These are phyloP conservation scores for Saccharomyces pastorianus DNA, from an alignment of 1,139 yeast species.

Conservation along the genomic window DNA sequence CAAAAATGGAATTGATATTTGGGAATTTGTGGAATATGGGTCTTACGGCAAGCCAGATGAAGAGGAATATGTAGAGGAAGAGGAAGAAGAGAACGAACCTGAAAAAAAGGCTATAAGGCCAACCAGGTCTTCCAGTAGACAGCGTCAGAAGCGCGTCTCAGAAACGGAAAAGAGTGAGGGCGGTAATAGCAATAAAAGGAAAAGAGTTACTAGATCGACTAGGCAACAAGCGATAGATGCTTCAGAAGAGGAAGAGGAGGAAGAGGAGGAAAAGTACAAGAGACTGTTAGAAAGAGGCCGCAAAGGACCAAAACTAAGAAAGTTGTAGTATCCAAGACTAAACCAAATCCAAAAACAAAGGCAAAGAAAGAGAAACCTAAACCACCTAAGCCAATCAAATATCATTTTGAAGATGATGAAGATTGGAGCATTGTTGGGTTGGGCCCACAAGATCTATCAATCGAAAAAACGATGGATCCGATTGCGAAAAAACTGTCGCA, in stretches of 20 bases:
- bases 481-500: constrained; percentile 24
- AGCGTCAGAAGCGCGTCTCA: constrained; percentile 8
- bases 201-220: background rate
- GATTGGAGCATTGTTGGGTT: constrained; percentile 29
- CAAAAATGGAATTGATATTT: constrained; percentile 23
- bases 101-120: constrained; percentile 1
- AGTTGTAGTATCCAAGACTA: background rate
- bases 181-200: background rate
- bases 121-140: constrained; percentile 11
- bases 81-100: background rate
- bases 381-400: constrained; percentile 12
- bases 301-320: background rate
- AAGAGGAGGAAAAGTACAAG: background rate
- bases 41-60: constrained; percentile 23
- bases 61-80: constrained; percentile 11
- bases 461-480: constrained; percentile 16
- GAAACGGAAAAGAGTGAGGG: constrained; percentile 8
- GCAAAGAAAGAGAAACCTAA: constrained; percentile 1
- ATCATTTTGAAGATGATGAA: constrained; percentile 29
- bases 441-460: constrained; percentile 29
- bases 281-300: background rate
- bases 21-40: constrained; percentile 31
- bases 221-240: background rate
- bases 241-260: background rate
- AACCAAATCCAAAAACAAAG: background rate